phyloP scores from a whole-genome alignment of 2,329 filamentous ascomycete species.

The Dendryphion nanum region DNA sequence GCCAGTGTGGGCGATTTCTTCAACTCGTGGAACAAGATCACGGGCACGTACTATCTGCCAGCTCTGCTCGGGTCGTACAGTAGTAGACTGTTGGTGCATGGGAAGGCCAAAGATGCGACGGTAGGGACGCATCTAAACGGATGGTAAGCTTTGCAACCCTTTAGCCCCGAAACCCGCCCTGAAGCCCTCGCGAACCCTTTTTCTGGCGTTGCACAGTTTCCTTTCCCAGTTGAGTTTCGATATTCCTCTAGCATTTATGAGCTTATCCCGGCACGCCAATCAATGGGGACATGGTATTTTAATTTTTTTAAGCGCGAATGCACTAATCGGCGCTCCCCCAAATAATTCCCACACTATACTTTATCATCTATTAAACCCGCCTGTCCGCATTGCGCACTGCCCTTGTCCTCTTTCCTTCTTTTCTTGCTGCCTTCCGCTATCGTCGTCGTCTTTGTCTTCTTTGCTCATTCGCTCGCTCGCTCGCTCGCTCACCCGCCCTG shows the following conservation, averaged over 20 bases:
- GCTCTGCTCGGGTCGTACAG: conserved; percentile 34
- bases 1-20: conserved; percentile 34
- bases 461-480: too few species aligned
- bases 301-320: conserved; percentile 34
- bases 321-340: conserved; percentile 28
- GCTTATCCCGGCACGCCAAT: conserved; percentile 34
- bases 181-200: conserved; percentile 5
- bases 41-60: conserved; percentile 35
- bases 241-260: conserved; percentile 29
- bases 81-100: conserved; percentile 21
- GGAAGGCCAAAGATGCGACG: conserved; percentile 27
- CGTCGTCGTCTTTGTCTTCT: neutral
- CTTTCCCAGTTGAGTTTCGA: conserved; percentile 26
- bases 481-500: conserved; percentile 19
- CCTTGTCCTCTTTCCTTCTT: neutral
- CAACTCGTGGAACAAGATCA: conserved; percentile 37
- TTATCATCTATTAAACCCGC: conserved; percentile 39
- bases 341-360: conserved; percentile 39
- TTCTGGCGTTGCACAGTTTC: conserved; percentile 26
- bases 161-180: conserved; percentile 2
- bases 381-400: conserved; percentile 14
- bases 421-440: neutral
- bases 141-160: conserved; percentile 35
- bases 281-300: conserved; percentile 29
- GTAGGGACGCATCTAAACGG: conserved; percentile 31